Evolutionary conservation across 2,329 filamentous ascomycete genomes (phyloP).

Genomic region (Colletotrichum sp.): DNA sequence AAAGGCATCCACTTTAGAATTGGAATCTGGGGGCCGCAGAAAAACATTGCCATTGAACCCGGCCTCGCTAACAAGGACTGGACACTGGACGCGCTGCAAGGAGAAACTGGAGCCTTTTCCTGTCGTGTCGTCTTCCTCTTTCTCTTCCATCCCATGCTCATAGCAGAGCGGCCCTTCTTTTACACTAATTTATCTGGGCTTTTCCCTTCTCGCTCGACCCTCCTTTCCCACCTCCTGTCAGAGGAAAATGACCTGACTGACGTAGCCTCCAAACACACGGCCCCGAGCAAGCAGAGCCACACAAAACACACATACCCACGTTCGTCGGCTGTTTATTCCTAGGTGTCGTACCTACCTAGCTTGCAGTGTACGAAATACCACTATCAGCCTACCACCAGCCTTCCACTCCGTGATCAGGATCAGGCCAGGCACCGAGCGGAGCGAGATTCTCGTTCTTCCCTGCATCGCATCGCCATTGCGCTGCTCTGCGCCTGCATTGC

Average conservation of each 20-base stretch:
- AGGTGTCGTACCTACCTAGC: background rate
- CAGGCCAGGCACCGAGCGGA: background rate
- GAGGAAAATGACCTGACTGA: slow-evolving; percentile 15
- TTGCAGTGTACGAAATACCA: background rate
- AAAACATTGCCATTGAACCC: background rate
- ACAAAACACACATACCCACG: background rate
- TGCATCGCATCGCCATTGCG: background rate
- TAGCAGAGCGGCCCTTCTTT: background rate
- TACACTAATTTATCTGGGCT: slow-evolving; percentile 10
- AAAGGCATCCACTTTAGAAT: background rate
- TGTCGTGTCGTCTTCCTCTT: background rate
- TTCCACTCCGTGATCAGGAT: background rate
- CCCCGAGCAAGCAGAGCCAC: background rate
- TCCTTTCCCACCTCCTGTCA: slow-evolving; percentile 10
- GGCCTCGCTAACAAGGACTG: background rate
- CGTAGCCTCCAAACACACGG: background rate
- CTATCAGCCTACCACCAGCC: background rate
- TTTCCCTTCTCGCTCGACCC: slow-evolving; percentile 10
- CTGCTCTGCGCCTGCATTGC: background rate
- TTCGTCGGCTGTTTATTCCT: background rate
- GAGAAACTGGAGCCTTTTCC: background rate
- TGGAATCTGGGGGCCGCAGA: background rate
- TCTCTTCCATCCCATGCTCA: background rate
- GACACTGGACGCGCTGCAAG: background rate
- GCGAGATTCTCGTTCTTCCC: background rate